Evolutionary conservation across 306 rosid genomes (phyloP).

Genomic region (Cucurbita pepo): DNA sequence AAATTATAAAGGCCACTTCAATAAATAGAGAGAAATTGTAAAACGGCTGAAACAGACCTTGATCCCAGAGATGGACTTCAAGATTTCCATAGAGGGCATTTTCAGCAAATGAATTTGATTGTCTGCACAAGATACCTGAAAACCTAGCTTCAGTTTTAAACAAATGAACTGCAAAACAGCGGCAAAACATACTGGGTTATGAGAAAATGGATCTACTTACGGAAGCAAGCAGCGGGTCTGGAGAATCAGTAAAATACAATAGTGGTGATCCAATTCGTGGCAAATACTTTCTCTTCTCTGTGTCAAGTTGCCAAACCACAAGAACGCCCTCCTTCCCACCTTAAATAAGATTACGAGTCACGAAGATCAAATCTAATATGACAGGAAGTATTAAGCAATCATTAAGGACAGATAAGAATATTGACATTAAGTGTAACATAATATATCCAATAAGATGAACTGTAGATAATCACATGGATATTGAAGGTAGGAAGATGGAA

Average conservation of each 20-base stretch:
- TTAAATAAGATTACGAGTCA: conserved; percentile 16
- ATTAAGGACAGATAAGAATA: not conserved
- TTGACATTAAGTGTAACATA: not conserved
- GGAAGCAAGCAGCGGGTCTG: conserved; percentile 64
- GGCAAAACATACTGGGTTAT: not conserved
- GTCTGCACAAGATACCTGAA: conserved; percentile 88
- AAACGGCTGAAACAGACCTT: conserved; percentile 41
- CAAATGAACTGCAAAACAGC: not conserved
- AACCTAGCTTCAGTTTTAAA: conserved; percentile 31
- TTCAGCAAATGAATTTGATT: conserved; percentile 71
- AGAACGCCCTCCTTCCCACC: conserved; percentile 97
- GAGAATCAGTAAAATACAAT: conserved; percentile 52
- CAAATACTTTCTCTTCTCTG: conserved; percentile 62
- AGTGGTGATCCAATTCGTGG: conserved; percentile 93
- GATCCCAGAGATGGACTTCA: conserved; percentile 82
- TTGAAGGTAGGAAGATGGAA: not conserved
- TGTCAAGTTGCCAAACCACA: conserved; percentile 85
- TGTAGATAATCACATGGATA: not conserved
- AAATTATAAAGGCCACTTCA: not conserved
- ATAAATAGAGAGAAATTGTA: not conserved
- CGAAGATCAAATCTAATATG: conserved; percentile 10
- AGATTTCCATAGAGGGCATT: conserved; percentile 76
- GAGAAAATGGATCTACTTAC: conserved; percentile 32
- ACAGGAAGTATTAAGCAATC: conserved; percentile 1
- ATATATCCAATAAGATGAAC: not conserved